phyloP scores from a whole-genome alignment of 139 green algal genomes.

The Spirogloea muscicola region DNA sequence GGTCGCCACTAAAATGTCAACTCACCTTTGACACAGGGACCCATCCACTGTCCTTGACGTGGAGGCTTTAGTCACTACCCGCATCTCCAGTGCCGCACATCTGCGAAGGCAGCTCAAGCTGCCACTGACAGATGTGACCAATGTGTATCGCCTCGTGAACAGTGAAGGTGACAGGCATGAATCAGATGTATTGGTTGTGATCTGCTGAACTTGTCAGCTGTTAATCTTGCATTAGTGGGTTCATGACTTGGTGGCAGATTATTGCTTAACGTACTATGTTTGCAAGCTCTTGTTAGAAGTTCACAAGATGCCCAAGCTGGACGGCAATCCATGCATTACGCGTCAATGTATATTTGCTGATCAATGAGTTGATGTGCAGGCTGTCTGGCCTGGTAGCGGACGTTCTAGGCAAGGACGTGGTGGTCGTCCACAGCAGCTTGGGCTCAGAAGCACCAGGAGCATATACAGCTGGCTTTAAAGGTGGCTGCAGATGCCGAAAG shows the following conservation, averaged over 20 bases:
- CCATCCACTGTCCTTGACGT: not conserved
- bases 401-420: conserved; percentile 26
- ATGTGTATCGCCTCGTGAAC: conserved; percentile 51
- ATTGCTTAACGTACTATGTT: too few species aligned
- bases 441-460: conserved; percentile 21
- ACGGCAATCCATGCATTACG: too few species aligned
- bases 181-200: too few species aligned
- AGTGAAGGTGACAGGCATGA: conserved; percentile 53
- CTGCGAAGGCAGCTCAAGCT: conserved; percentile 3
- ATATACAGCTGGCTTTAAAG: too few species aligned
- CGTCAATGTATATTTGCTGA: too few species aligned
- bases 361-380: not conserved
- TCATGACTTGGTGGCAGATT: too few species aligned
- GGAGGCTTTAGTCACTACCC: not conserved
- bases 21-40: not conserved
- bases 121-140: conserved; percentile 9
- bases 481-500: too few species aligned
- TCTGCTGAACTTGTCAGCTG: too few species aligned
- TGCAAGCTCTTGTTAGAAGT: too few species aligned
- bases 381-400: conserved; percentile 47
- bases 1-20: not conserved
- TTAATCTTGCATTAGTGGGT: too few species aligned
- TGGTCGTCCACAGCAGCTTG: conserved; percentile 43
- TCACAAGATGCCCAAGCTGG: too few species aligned
- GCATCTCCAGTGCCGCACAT: conserved; percentile 9